Conservation (phyloP, 169 alveolate genomes). For the Theileria annulata region DNA sequence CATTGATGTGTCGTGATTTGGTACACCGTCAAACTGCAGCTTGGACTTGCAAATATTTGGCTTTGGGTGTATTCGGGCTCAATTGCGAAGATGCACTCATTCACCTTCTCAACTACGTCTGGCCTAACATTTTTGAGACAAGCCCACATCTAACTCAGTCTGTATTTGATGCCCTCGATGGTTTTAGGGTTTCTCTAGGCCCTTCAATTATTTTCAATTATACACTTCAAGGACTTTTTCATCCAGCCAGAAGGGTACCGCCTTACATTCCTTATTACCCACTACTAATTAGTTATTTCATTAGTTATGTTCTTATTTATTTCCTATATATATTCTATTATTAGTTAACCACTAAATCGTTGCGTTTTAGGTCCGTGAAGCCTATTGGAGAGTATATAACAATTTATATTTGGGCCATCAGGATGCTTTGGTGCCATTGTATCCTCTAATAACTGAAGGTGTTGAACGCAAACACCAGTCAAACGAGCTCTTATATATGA, state of each 20-base stretch:
- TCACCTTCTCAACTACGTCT: constrained; percentile 96
- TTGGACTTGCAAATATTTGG: constrained; percentile 97
- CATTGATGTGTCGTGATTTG: constrained; percentile 97
- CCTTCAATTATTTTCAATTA: constrained; percentile 95
- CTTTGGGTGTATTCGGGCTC: constrained; percentile 93
- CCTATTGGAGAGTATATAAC: constrained; percentile 99
- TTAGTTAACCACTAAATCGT: not conserved
- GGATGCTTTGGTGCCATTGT: constrained; percentile 95
- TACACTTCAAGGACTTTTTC: constrained; percentile 97
- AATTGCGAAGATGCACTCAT: constrained; percentile 95
- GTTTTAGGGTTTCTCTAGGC: constrained; percentile 97
- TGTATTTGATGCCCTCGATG: constrained; percentile 98
- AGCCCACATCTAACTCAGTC: constrained; percentile 97
- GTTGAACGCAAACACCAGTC: constrained; percentile 57
- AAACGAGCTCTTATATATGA: constrained; percentile 55
- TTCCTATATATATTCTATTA: not conserved
- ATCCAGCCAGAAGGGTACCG: constrained; percentile 98
- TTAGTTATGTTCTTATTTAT: too few relatives aligned
- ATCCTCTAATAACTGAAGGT: constrained; percentile 83
- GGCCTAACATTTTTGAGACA: constrained; percentile 99
- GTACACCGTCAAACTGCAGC: constrained; percentile 99
- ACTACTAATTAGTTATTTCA: too few relatives aligned
- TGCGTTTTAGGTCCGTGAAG: constrained; percentile 80
- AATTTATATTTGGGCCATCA: constrained; percentile 97
- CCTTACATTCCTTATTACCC: too few relatives aligned